phyloP scores from a whole-genome alignment of 1,284 basidiomycete genomes.

The Inonotus hispidus region DNA sequence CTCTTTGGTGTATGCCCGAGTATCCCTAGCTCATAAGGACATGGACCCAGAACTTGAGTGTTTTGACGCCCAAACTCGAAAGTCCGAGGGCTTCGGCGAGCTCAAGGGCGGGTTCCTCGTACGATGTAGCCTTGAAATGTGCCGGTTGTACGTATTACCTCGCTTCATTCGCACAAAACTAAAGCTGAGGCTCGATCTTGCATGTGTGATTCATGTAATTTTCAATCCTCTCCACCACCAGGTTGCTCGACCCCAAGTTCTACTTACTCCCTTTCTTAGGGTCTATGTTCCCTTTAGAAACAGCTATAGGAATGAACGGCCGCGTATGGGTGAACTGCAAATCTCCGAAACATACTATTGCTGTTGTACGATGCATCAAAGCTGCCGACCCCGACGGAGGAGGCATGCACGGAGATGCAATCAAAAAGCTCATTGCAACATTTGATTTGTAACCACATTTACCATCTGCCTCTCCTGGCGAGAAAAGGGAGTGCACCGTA shows the following conservation, averaged over 20 bases:
- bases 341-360: constrained; percentile 62
- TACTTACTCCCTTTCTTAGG: constrained; percentile 73
- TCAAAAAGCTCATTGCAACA: constrained; percentile 44
- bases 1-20: constrained; percentile 73
- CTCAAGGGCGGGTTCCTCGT: constrained; percentile 75
- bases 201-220: not conserved
- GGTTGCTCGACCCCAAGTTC: constrained; percentile 67
- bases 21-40: constrained; percentile 82
- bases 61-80: constrained; percentile 80
- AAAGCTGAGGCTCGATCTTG: not conserved
- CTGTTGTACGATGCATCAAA: constrained; percentile 64
- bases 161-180: not conserved
- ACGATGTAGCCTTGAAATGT: constrained; percentile 71
- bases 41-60: constrained; percentile 89
- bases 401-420: constrained; percentile 42
- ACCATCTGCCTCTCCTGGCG: not conserved
- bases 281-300: constrained; percentile 68
- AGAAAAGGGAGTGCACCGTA: too few relatives aligned
- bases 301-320: constrained; percentile 77
- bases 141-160: constrained; percentile 56
- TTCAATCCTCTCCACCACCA: constrained; percentile 27
- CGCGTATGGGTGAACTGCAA: constrained; percentile 75
- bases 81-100: constrained; percentile 80
- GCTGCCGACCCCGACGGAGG: constrained; percentile 66
- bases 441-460: constrained; percentile 36